Evolutionary conservation across 2,329 filamentous ascomycete species (phyloP).

Genomic region (Botrytis hyacinthi): DNA sequence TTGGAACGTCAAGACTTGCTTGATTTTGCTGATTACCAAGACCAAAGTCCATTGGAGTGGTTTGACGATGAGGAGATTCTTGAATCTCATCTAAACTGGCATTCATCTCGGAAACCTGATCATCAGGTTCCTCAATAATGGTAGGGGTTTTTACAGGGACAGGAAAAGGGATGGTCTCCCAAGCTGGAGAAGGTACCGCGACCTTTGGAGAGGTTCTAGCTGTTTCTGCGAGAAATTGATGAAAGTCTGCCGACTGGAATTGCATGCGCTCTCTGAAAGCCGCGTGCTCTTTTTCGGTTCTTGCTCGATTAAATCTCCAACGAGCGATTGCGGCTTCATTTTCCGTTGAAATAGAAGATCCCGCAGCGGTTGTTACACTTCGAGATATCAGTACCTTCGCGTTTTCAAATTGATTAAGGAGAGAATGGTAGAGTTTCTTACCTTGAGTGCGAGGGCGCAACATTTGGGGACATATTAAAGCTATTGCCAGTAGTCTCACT

Average conservation of each 20-base stretch:
- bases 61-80: neutral
- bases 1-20: neutral
- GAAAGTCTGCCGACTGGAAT: slow-evolving; percentile 9
- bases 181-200: neutral
- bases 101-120: neutral
- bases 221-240: neutral
- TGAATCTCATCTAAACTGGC: neutral
- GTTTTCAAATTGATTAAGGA: neutral
- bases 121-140: neutral
- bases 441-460: neutral
- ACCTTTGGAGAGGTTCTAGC: neutral
- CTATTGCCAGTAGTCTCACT: neutral
- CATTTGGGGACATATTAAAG: neutral
- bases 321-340: neutral
- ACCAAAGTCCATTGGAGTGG: neutral
- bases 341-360: neutral
- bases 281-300: neutral
- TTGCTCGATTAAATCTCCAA: neutral
- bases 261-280: neutral
- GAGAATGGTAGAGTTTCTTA: neutral
- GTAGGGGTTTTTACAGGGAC: neutral
- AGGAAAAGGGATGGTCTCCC: neutral
- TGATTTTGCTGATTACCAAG: neutral
- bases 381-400: neutral
- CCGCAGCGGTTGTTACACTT: neutral